Evolutionary conservation across 768 basidiomycete species (phyloP).

Genomic region (Collybiopsis luxurians): DNA sequence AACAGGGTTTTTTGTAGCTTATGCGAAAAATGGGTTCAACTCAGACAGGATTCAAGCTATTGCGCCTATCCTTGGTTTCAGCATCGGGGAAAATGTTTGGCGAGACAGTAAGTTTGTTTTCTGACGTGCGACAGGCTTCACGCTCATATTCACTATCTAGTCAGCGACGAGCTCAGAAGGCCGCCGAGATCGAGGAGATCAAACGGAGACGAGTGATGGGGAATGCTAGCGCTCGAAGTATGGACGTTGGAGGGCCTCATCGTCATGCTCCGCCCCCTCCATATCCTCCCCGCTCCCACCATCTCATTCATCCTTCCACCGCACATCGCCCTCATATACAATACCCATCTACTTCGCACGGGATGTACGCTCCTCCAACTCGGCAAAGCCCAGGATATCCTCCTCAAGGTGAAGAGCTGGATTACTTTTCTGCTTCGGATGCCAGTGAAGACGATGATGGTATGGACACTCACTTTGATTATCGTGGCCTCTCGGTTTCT

Average conservation of each 20-base stretch:
- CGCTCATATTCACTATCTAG: constrained; percentile 26
- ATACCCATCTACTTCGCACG: neutral
- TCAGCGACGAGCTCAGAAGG: constrained; percentile 55
- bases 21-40: constrained; percentile 82
- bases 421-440: constrained; percentile 1
- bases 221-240: neutral
- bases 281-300: constrained; percentile 2
- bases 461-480: neutral
- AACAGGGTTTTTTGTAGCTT: constrained; percentile 72
- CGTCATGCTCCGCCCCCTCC: neutral
- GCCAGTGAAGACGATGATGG: neutral
- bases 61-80: constrained; percentile 83
- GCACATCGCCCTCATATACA: neutral
- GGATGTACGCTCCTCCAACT: neutral
- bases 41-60: constrained; percentile 74
- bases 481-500: neutral
- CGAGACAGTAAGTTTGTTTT: constrained; percentile 56
- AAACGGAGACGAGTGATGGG: constrained; percentile 31
- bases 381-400: neutral
- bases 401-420: neutral
- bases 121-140: constrained; percentile 3
- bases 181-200: constrained; percentile 47
- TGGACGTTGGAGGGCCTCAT: neutral
- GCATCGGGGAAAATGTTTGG: constrained; percentile 73
- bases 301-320: neutral